These are phyloP conservation scores for Leishmania guyanensis DNA, from an alignment of 208 protist species.

Conservation along the genomic window DNA sequence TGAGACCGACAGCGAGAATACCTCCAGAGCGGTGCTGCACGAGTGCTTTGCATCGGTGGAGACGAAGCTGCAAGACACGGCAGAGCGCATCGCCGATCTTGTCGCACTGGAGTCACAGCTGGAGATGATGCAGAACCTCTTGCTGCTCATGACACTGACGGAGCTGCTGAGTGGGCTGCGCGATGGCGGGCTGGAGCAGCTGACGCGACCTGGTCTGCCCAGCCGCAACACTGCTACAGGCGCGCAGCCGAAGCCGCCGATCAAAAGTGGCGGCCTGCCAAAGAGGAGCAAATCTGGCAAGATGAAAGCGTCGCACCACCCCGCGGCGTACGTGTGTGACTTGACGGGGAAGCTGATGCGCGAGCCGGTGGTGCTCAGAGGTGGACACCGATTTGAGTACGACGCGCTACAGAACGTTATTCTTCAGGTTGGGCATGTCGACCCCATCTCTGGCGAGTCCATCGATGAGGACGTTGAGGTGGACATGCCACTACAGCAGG, in stretches of 20 bases:
- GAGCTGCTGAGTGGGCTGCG: conserved; percentile 61
- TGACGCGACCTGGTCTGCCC: conserved; percentile 7
- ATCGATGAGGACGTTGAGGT: conserved; percentile 70
- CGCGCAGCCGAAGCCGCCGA: background rate
- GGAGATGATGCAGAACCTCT: conserved; percentile 56
- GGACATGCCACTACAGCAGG: conserved; percentile 74
- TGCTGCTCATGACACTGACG: conserved; percentile 52
- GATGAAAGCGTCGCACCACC: conserved; percentile 58
- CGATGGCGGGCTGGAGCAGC: conserved; percentile 17
- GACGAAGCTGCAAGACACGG: conserved; percentile 43
- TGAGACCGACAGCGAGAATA: conserved; percentile 45
- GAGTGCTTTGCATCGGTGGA: conserved; percentile 58
- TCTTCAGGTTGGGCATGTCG: conserved; percentile 83
- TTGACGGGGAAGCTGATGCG: conserved; percentile 89
- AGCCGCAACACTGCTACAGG: background rate
- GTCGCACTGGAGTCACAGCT: conserved; percentile 72
- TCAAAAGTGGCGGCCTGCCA: background rate
- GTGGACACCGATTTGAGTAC: conserved; percentile 81
- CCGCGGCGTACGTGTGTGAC: conserved; percentile 73
- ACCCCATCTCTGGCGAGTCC: conserved; percentile 76
- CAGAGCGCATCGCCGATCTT: conserved; percentile 50
- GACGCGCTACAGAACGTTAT: conserved; percentile 79
- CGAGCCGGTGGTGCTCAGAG: conserved; percentile 81
- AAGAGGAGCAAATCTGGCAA: conserved; percentile 14
- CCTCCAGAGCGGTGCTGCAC: conserved; percentile 59